phyloP scores from a whole-genome alignment of 305 asterid species.

The Solanum hybrid region DNA sequence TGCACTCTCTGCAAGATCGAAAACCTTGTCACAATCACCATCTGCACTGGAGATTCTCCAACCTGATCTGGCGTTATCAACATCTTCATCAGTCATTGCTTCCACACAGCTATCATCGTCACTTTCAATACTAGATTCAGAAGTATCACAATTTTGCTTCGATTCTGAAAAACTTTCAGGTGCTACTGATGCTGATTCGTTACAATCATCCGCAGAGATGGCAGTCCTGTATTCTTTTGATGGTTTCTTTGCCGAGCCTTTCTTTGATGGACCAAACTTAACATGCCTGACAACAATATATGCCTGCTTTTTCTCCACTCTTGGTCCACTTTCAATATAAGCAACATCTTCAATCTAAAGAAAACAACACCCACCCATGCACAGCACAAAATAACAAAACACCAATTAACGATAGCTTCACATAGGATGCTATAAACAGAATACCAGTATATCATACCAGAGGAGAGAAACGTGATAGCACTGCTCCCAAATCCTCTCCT shows the following conservation, averaged over 20 bases:
- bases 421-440: slow-evolving; percentile 5
- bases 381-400: neutral
- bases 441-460: slow-evolving; percentile 37
- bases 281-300: slow-evolving; percentile 59
- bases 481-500: slow-evolving; percentile 29
- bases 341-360: slow-evolving; percentile 64
- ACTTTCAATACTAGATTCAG: slow-evolving; percentile 9
- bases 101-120: slow-evolving; percentile 14
- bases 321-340: slow-evolving; percentile 41
- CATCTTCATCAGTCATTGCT: slow-evolving; percentile 22
- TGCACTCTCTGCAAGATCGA: slow-evolving; percentile 16
- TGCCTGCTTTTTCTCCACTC: slow-evolving; percentile 59
- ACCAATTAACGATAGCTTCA: neutral
- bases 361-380: slow-evolving; percentile 1
- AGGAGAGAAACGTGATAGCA: slow-evolving; percentile 53
- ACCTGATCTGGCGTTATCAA: slow-evolving; percentile 13
- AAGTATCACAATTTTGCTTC: slow-evolving; percentile 8
- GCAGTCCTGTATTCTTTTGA: slow-evolving; percentile 14
- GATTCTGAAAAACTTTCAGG: neutral
- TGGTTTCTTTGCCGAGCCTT: slow-evolving; percentile 49
- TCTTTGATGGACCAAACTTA: slow-evolving; percentile 62
- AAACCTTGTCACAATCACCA: slow-evolving; percentile 16
- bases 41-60: slow-evolving; percentile 22
- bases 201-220: neutral
- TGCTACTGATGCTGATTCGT: slow-evolving; percentile 2